These are phyloP conservation scores for Parvularia atlantis DNA, from an alignment of 78 protist species.

Conservation along the genomic window DNA sequence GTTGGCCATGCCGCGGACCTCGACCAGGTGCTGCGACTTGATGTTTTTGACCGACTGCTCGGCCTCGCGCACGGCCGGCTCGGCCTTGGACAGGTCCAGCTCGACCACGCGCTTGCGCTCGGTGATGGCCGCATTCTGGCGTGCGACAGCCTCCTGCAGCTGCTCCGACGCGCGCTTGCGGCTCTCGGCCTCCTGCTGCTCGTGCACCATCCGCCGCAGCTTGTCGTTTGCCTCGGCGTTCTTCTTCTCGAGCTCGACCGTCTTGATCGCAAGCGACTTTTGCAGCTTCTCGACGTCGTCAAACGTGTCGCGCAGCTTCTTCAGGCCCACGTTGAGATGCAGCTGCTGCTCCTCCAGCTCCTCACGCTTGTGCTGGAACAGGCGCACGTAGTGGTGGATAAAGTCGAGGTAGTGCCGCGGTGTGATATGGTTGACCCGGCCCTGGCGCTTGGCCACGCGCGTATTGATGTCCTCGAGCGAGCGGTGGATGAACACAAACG, in stretches of 20 bases:
- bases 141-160: slow-evolving; percentile 34
- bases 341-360: slow-evolving; percentile 81
- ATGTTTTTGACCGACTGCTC: slow-evolving; percentile 58
- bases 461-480: slow-evolving; percentile 43
- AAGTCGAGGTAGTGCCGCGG: slow-evolving; percentile 96
- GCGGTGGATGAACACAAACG: slow-evolving; percentile 65
- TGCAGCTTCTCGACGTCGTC: slow-evolving; percentile 59
- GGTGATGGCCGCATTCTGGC: slow-evolving; percentile 34
- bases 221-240: slow-evolving; percentile 66
- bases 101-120: slow-evolving; percentile 32
- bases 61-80: slow-evolving; percentile 76
- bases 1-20: slow-evolving; percentile 57
- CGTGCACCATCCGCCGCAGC: slow-evolving; percentile 58
- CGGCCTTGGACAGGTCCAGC: slow-evolving; percentile 63
- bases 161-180: slow-evolving; percentile 40
- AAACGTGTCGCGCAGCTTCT: slow-evolving; percentile 67
- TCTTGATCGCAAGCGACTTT: slow-evolving; percentile 5
- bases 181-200: slow-evolving; percentile 59
- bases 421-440: slow-evolving; percentile 70
- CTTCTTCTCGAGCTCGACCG: slow-evolving; percentile 50
- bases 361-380: slow-evolving; percentile 68
- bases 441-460: slow-evolving; percentile 43
- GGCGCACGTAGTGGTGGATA: slow-evolving; percentile 62
- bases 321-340: slow-evolving; percentile 70
- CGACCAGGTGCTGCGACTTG: slow-evolving; percentile 62